Evolutionary conservation across 805 yeast species (phyloP), one percentile per base, ranked within the genome.

Genomic region (Cyberlindnera euphorbiae): DNA sequence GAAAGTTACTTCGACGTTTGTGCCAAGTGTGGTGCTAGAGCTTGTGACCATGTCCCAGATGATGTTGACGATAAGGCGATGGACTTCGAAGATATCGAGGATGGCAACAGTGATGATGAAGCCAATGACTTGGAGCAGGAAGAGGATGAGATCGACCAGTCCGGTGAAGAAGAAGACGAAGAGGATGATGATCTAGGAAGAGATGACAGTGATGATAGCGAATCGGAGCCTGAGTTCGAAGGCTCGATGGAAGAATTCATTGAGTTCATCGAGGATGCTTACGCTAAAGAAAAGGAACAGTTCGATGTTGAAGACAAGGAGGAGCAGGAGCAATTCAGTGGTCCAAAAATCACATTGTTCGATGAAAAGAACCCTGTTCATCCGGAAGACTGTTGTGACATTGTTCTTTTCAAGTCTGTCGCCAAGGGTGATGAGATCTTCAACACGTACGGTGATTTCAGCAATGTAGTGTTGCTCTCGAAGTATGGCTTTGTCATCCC

Each of bases 361-460:
- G 54, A 49, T 21, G 50, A 53, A 18, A 58, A 50, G 1, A 71
- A 69, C 14, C 47, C 64, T 8, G 58, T 69, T 4, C 42, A 54
- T 4, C 63, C 73, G 2, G 71, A 69, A 35, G 73, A 75, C 39
- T 79, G 88, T 45, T 85, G 95, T 48, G 96, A 87, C 48, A 75
- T 88, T 11, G 66, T 74, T 9, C 9, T 19, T 7, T 19, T 19
- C 22, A 19, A 19, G 15, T n/a, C 11, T 7, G 73, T 84, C 1
- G 33, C 49, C 1, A 53, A 60, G 23, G 75, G 76, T 7, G 56
- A 64, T 10, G 96, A 90, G 52, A 52, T 90, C 11, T 84, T 79
- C 64, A 88, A 86, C 59, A 78, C 93, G 0, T 89, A 88, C 50
- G 97, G 96, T 0, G 81, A 78, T 18, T 64, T 81, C 26, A 60